These are phyloP conservation scores for Cephaloascus albidus DNA, from an alignment of 805 yeast genomes.

Conservation along the genomic window DNA sequence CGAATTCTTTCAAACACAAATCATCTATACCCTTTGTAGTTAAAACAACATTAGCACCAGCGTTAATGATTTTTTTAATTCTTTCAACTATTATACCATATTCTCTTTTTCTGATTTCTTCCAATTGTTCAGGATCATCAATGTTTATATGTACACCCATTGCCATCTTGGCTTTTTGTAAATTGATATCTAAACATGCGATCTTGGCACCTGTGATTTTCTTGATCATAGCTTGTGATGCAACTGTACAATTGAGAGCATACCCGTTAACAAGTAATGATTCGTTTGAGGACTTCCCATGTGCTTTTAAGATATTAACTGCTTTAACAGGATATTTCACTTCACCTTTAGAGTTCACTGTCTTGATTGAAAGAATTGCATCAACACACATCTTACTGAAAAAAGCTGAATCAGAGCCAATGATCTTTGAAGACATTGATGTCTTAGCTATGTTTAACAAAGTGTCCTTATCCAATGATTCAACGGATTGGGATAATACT, in stretches of 20 bases:
- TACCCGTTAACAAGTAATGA: conserved; percentile 86
- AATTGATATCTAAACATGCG: conserved; percentile 83
- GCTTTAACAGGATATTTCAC: conserved; percentile 93
- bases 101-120: conserved; percentile 84
- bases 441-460: conserved; percentile 90
- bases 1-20: conserved; percentile 81
- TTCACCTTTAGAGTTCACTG: conserved; percentile 83
- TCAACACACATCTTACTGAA: conserved; percentile 89
- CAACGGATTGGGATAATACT: conserved; percentile 75
- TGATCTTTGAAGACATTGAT: conserved; percentile 93
- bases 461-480: conserved; percentile 72
- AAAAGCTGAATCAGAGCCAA: conserved; percentile 88
- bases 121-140: conserved; percentile 95
- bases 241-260: conserved; percentile 94
- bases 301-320: conserved; percentile 91
- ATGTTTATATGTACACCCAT: conserved; percentile 96
- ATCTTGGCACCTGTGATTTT: conserved; percentile 62
- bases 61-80: conserved; percentile 66
- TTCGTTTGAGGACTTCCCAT: conserved; percentile 87
- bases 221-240: conserved; percentile 93
- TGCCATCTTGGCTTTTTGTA: conserved; percentile 96
- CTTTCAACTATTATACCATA: conserved; percentile 79
- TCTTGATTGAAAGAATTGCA: conserved; percentile 90
- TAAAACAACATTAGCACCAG: conserved; percentile 89
- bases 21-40: conserved; percentile 96